Evolutionary conservation across 768 basidiomycete species (phyloP), one percentile per base, ranked within the genome.

Genomic region (Daedalea quercina): DNA sequence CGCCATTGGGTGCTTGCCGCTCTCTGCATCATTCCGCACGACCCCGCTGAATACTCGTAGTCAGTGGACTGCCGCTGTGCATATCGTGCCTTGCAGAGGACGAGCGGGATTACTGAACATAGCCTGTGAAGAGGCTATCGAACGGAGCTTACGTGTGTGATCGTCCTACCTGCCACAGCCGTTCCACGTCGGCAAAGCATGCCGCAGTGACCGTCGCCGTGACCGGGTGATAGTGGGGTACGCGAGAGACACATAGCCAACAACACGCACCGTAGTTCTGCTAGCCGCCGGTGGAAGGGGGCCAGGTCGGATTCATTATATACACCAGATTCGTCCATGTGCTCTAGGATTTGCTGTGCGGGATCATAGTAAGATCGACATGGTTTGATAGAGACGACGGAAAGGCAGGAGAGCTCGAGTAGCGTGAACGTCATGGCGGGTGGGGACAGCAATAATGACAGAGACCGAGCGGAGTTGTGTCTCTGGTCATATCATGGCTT

Each of bases 301-400:
- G 78, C 77, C 26, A 98, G 84, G 71, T 96, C 92, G 22, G 84
- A 72, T 64, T 94, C 90, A 59, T 92, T 97, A 70, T 97, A 98
- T 43, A 92, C 85, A 6, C 87, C 87, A 1, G 91, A 93, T 67
- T 99, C 96, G 68, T 94, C 90, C 87, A 97, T 90, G 65, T 94
- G 91, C 65, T 87, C 85, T 44, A 95, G 78, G 34, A 96, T 87
- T 93, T 94, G 88, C 91, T 95, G 73, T 53, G 60, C 54, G 53
- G 60, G 9, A 20, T 23, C 13, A 40, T 28, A 40, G 22, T 49
- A 3, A 49, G 48, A 49, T 20, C 31, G 28, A 31, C 28, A 31
- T 31, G 28, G 28, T 11, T 6, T 20, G 28, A 15, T 47, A 44
- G 3, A 55, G 17, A 24, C 54, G 51, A 40, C 37, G 17, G 4